These are phyloP conservation scores for Trichosporon ovoides DNA, from an alignment of 1,284 basidiomycete species.

Conservation along the genomic window DNA sequence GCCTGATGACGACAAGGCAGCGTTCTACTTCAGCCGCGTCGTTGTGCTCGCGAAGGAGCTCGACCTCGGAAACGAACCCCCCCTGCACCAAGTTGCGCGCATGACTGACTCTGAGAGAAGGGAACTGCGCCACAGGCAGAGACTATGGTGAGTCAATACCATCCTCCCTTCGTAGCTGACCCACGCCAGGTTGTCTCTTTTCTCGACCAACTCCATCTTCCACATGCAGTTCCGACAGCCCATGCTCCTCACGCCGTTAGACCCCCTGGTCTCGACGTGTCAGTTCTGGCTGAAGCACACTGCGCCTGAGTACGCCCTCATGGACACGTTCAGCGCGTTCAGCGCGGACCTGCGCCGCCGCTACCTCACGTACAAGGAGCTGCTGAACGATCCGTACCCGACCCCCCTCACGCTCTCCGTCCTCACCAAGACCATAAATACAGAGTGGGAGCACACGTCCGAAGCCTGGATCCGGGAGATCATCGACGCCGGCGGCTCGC, in stretches of 20 bases:
- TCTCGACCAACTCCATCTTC: conserved; percentile 39
- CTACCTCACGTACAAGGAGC: conserved; percentile 33
- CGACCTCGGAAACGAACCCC: conserved; percentile 27
- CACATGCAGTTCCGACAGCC: conserved; percentile 41
- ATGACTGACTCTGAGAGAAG: conserved; percentile 22
- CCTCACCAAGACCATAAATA: conserved; percentile 34
- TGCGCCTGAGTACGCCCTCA: conserved; percentile 23
- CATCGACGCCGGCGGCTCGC: conserved; percentile 28
- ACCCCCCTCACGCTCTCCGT: conserved; percentile 30
- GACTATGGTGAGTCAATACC: conserved; percentile 28
- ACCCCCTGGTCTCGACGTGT: conserved; percentile 29
- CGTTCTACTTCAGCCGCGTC: conserved; percentile 34
- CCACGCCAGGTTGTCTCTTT: conserved; percentile 34
- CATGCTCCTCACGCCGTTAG: conserved; percentile 33
- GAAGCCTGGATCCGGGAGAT: conserved; percentile 39
- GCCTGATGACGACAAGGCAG: conserved; percentile 39
- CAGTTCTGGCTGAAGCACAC: conserved; percentile 27
- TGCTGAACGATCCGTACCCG: conserved; percentile 24
- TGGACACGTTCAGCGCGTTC: conserved; percentile 33
- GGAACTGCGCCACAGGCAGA: conserved; percentile 26
- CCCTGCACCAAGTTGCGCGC: conserved; percentile 16
- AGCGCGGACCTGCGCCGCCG: conserved; percentile 32
- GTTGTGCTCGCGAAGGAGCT: conserved; percentile 36
- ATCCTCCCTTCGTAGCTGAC: neutral
- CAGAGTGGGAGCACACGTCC: conserved; percentile 30